Conservation (phyloP, 1,139 yeast species). For the Nakaseomyces uthaithaninus region DNA sequence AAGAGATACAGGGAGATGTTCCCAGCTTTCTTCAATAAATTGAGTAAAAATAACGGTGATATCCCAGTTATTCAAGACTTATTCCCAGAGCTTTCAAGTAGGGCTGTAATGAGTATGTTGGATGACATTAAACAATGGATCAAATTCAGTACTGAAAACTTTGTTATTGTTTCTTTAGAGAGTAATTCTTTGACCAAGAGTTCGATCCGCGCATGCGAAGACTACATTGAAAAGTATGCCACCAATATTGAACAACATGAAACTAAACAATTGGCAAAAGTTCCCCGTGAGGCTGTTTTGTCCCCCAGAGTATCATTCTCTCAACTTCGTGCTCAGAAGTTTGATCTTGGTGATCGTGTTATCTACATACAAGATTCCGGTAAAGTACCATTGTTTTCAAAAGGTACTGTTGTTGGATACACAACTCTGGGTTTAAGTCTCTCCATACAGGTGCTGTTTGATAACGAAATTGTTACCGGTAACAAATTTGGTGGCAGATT, state of each 20-base stretch:
- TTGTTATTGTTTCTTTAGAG: slow-evolving; percentile 63
- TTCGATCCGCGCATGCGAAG: slow-evolving; percentile 63
- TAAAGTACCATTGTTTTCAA: slow-evolving; percentile 76
- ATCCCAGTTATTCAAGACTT: slow-evolving; percentile 40
- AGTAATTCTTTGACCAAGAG: slow-evolving; percentile 69
- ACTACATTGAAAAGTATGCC: slow-evolving; percentile 44
- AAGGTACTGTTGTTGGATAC: slow-evolving; percentile 87
- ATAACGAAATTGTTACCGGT: slow-evolving; percentile 74
- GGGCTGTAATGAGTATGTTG: slow-evolving; percentile 40
- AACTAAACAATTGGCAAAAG: slow-evolving; percentile 61
- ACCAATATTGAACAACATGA: slow-evolving; percentile 37
- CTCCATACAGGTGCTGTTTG: slow-evolving; percentile 68
- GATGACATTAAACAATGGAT: slow-evolving; percentile 50
- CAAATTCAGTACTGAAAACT: slow-evolving; percentile 44
- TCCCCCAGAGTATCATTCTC: slow-evolving; percentile 69
- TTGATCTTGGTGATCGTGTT: slow-evolving; percentile 83
- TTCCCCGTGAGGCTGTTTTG: slow-evolving; percentile 77
- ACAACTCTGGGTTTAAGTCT: slow-evolving; percentile 50
- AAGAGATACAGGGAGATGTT: slow-evolving; percentile 53
- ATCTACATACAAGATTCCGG: slow-evolving; percentile 82
- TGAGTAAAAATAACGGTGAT: slow-evolving; percentile 28
- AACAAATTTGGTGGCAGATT: slow-evolving; percentile 72
- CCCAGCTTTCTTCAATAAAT: slow-evolving; percentile 47
- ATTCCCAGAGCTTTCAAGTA: slow-evolving; percentile 31
- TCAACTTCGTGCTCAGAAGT: slow-evolving; percentile 64